phyloP scores from a whole-genome alignment of 148 eudicot species.

The Camellia granthamiana region DNA sequence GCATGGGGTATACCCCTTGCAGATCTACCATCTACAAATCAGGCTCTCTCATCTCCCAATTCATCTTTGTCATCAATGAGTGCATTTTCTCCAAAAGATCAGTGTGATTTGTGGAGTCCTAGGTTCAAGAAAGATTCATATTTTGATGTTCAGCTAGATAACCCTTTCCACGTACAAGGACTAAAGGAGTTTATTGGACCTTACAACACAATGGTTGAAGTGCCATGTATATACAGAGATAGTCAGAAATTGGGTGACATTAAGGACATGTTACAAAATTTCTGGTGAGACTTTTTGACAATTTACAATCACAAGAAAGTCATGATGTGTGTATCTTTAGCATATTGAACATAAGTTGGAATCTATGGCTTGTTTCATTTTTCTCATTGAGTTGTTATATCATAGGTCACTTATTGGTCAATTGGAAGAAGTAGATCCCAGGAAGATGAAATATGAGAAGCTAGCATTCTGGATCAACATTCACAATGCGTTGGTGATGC shows the following conservation, averaged over 20 bases:
- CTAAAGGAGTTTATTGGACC: constrained; percentile 95
- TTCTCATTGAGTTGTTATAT: constrained; percentile 4
- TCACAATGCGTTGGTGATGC: constrained; percentile 11
- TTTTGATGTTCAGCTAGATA: constrained; percentile 68
- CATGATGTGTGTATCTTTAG: not conserved
- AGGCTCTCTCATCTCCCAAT: no score
- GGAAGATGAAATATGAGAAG: constrained; percentile 80
- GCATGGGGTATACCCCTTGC: no score
- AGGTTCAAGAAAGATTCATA: constrained; percentile 70
- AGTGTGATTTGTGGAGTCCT: constrained; percentile 76
- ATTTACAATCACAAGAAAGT: no score
- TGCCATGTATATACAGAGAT: constrained; percentile 67
- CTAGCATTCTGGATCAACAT: constrained; percentile 38
- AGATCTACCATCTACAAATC: not conserved
- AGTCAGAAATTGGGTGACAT: not conserved
- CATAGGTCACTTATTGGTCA: constrained; percentile 69
- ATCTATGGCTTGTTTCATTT: not conserved
- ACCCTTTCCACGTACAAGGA: constrained; percentile 17
- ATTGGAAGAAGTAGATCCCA: constrained; percentile 76
- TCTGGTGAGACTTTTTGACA: no score
- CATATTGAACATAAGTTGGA: not conserved
- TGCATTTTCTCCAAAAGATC: constrained; percentile 50
- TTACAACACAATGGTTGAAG: constrained; percentile 87
- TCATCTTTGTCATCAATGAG: no score
- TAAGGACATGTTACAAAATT: no score